These are phyloP conservation scores for Chaetomium sp. DNA, from an alignment of 2,329 filamentous ascomycete species.

Conservation along the genomic window DNA sequence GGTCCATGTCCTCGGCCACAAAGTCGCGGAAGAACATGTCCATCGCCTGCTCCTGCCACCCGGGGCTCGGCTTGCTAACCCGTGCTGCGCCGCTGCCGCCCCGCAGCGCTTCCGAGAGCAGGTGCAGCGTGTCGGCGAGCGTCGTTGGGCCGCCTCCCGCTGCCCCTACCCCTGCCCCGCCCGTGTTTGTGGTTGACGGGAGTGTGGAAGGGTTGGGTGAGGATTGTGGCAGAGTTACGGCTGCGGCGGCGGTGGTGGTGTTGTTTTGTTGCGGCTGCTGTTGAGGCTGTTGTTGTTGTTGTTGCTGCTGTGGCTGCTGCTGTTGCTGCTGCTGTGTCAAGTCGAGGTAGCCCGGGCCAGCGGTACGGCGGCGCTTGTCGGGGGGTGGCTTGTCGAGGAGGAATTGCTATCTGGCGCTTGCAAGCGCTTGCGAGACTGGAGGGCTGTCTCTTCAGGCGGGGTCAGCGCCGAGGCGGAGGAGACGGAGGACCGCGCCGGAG, in stretches of 20 bases:
- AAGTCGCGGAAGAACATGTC: slow-evolving; percentile 64
- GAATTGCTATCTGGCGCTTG: slow-evolving; percentile 28
- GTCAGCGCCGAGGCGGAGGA: slow-evolving; percentile 52
- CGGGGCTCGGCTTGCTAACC: slow-evolving; percentile 33
- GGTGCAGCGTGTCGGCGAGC: slow-evolving; percentile 33
- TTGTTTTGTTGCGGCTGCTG: slow-evolving; percentile 15
- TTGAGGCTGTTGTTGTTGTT: slow-evolving; percentile 24
- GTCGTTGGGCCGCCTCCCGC: neutral
- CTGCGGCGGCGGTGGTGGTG: neutral
- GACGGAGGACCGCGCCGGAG: slow-evolving; percentile 45
- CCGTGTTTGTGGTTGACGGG: neutral
- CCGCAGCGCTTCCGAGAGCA: slow-evolving; percentile 48
- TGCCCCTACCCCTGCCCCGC: neutral
- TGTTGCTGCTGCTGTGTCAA: slow-evolving; percentile 31
- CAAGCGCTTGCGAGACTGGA: slow-evolving; percentile 49
- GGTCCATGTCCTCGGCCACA: slow-evolving; percentile 57
- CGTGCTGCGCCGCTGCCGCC: slow-evolving; percentile 27
- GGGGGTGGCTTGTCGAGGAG: slow-evolving; percentile 21
- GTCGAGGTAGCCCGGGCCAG: slow-evolving; percentile 34
- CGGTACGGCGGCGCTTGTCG: slow-evolving; percentile 44
- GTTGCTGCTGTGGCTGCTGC: slow-evolving; percentile 23
- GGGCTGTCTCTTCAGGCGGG: slow-evolving; percentile 55
- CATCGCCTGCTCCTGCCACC: slow-evolving; percentile 60
- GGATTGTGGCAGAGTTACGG: neutral
- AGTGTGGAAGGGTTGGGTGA: neutral